phyloP scores from a whole-genome alignment of 2,329 filamentous ascomycete species.

The Colletotrichum magnum region DNA sequence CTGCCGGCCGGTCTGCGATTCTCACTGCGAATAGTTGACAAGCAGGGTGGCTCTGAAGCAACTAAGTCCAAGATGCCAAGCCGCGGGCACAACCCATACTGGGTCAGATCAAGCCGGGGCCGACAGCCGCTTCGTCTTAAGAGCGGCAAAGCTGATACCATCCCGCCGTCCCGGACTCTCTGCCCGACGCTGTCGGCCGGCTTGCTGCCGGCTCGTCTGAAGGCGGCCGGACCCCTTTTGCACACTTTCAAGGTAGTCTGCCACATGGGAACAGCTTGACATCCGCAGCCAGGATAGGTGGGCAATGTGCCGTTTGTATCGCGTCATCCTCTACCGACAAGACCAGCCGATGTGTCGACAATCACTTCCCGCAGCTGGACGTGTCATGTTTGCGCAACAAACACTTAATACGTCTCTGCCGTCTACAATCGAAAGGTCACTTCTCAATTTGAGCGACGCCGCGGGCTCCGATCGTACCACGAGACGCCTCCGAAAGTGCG shows the following conservation, averaged over 20 bases:
- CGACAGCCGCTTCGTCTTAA: conserved; percentile 1
- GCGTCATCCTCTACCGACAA: neutral
- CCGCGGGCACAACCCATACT: neutral
- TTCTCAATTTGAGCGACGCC: neutral
- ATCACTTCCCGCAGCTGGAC: neutral
- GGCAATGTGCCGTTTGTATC: too few relatives aligned
- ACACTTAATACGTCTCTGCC: neutral
- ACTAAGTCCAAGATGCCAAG: too few relatives aligned
- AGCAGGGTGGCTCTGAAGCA: neutral
- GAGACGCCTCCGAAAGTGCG: too few relatives aligned
- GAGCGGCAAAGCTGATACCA: too few relatives aligned
- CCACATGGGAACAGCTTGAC: too few relatives aligned
- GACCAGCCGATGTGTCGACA: neutral
- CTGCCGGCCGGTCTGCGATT: neutral
- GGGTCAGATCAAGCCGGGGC: neutral
- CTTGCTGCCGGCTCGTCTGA: neutral
- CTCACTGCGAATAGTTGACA: neutral
- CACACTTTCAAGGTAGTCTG: neutral
- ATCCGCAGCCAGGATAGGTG: too few relatives aligned
- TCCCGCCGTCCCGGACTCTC: too few relatives aligned
- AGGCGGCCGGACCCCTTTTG: neutral
- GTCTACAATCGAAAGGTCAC: neutral
- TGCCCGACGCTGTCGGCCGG: neutral
- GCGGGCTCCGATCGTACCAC: neutral
- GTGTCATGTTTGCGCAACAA: neutral